Base-by-base conservation (phyloP, 352 stramenopile species). In the Phytophthora melonis region DNA sequence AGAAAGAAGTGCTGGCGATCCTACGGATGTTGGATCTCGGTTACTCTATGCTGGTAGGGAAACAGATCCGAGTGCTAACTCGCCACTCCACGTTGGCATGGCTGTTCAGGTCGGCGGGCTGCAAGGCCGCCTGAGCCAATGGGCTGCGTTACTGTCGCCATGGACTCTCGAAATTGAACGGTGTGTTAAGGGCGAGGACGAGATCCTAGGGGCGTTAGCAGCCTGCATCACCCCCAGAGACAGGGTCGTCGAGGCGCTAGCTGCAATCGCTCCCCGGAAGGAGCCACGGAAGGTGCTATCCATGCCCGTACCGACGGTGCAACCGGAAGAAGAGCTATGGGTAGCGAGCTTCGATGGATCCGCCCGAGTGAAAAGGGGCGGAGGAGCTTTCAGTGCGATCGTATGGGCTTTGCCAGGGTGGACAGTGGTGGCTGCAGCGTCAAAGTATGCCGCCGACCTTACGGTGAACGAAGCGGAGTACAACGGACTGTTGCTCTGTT, bases 401-500 rank as follows among this genome's bases (percentile, higher is more conserved):
- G 1, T 74, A 0, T 77, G 68, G 68, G 54, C 65, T 14, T 7
- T 70, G 0, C 73, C 73, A 0, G 60, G 13, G 4, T 77, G 64
- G 73, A 45, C 14, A 5, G 47, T 74, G 0, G 9, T 63, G 0
- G 34, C 45, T 0, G 55, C 64, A 0, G 21, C 27, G 4, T 71
- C 63, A 0, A 36, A 19, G 0, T 74, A 61, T 25, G n/a, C 3
- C 0, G 14, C 43, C 5, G 62, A 59, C 10, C 7, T 63, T 6
- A 71, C 73, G 0, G 68, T 80, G 0, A 80, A 80, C 14, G 74
- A 80, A 19, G 57, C 50, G 0, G 65, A 77, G 25, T 77, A 80
- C n/a, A 19, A 39, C 0, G 66, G 66, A 2, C 21, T 72, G 3
- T 16, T 72, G 0, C 52, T 63, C 5, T 50, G 34, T 1, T 54